Conservation (phyloP, 2,329 filamentous ascomycete genomes). For the Arachnopeziza araneosa region DNA sequence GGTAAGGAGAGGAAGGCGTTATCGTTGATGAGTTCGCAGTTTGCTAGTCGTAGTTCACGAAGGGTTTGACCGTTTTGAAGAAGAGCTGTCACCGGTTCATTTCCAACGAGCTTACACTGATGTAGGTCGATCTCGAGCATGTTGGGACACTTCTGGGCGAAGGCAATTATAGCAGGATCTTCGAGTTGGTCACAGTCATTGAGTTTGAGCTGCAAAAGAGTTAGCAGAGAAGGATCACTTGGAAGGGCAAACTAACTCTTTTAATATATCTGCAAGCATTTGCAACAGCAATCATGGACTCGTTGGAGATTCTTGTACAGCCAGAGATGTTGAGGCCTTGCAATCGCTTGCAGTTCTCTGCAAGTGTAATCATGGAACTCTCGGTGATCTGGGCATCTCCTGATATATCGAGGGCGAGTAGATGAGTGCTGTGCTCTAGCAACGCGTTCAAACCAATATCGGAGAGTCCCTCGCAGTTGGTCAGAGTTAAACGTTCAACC, state of each 20-base stretch:
- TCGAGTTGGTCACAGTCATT: slow-evolving; percentile 86
- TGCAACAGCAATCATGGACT: slow-evolving; percentile 76
- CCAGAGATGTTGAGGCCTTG: slow-evolving; percentile 91
- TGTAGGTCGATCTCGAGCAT: slow-evolving; percentile 96
- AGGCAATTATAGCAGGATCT: slow-evolving; percentile 75
- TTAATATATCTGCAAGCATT: slow-evolving; percentile 82
- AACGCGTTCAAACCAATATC: slow-evolving; percentile 78
- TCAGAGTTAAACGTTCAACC: slow-evolving; percentile 87
- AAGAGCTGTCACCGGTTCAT: slow-evolving; percentile 75
- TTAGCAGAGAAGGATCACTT: slow-evolving; percentile 6
- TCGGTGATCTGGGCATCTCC: slow-evolving; percentile 77
- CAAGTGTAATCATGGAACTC: slow-evolving; percentile 69
- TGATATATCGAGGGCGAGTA: slow-evolving; percentile 88
- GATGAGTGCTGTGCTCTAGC: slow-evolving; percentile 69
- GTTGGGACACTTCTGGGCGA: slow-evolving; percentile 82
- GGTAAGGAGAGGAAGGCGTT: slow-evolving; percentile 80
- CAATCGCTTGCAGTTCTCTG: slow-evolving; percentile 73
- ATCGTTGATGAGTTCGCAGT: slow-evolving; percentile 80
- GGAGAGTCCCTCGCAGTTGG: slow-evolving; percentile 79
- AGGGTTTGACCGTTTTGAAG: slow-evolving; percentile 73
- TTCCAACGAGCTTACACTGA: slow-evolving; percentile 74
- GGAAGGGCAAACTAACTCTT: slow-evolving; percentile 50
- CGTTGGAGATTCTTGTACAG: slow-evolving; percentile 79
- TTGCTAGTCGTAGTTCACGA: slow-evolving; percentile 83
- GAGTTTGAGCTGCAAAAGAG: slow-evolving; percentile 69